Evolutionary conservation across 768 basidiomycete genomes (phyloP), one percentile per base, ranked within the genome.

Genomic region (Tricholoma matsutake): DNA sequence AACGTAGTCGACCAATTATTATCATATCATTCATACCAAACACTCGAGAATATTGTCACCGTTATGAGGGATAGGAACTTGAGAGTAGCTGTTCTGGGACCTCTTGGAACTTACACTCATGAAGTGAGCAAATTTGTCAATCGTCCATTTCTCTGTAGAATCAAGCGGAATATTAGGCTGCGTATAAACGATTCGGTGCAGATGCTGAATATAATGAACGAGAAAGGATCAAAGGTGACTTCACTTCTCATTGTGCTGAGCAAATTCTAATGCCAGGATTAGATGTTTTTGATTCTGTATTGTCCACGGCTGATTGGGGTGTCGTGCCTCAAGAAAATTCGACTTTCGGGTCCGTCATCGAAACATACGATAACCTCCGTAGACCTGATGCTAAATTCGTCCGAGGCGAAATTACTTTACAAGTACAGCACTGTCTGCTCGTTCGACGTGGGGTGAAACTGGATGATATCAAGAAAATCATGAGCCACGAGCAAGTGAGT

Each of bases 271-370:
- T 18, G 11, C n/a, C 3, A 32, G 1, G n/a, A 29, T 47, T 68
- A 93, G 91, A 82, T 61, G 85, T 87, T 22, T 86, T 88, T 61
- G 69, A 78, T 47, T 72, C 80, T 16, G 71, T 92, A 41, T 79
- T 82, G 6, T 59, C 75, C 10, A 69, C 69, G 6, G 68, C 74
- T 13, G 72, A 80, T 25, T 77, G 84, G 53, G 91, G 83, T 25
- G 78, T 93, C n/a, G 77, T 92, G 29, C 91, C 91, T 20, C 88
- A 90, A 70, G 91, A 94, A 72, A 94, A 94, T 65, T 85, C 85
- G 14, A 88, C 84, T 35, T 87, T 86, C 64, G 91, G 91, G 10
- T 78, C 75, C 16, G 91, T 94, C 6, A 73, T 84, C 20, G 91
- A 94, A 71, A 89, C 89, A 1, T 92, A 89, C 67, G 86, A 91